phyloP scores from a whole-genome alignment of 192 early-diverging fungal genomes.

The Coemansia sp. region DNA sequence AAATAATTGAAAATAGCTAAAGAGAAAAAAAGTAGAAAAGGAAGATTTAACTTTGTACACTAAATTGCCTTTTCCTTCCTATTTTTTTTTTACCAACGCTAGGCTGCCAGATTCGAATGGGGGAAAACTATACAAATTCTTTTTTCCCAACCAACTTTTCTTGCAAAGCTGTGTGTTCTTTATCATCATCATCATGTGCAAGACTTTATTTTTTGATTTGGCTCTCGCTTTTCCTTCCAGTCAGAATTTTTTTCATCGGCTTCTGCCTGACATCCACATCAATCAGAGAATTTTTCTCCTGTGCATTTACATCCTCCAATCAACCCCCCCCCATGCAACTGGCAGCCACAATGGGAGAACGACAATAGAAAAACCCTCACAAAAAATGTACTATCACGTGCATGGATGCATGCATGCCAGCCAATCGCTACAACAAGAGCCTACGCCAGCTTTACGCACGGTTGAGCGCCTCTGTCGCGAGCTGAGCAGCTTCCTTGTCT shows the following conservation, averaged over 20 bases:
- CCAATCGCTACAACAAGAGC: not conserved
- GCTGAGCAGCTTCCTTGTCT: slow-evolving; percentile 25
- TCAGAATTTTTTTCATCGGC: not conserved
- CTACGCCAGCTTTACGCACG: slow-evolving; percentile 12
- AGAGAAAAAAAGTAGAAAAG: slow-evolving; percentile 1
- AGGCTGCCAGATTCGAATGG: not conserved
- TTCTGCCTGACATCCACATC: not conserved
- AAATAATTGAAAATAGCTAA: slow-evolving; percentile 19
- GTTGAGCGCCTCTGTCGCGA: slow-evolving; percentile 26
- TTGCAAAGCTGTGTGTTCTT: too few species aligned
- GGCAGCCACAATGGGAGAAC: not conserved
- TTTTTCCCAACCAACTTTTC: not conserved
- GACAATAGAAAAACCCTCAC: not conserved
- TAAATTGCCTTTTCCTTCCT: not conserved
- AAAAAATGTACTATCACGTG: not conserved
- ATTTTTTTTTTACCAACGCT: not conserved
- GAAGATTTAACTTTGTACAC: not conserved
- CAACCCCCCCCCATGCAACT: not conserved
- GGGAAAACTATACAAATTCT: not conserved
- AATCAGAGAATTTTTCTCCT: slow-evolving; percentile 5
- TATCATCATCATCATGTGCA: not conserved
- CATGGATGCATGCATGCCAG: not conserved
- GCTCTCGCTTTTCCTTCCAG: not conserved
- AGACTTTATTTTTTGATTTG: not conserved
- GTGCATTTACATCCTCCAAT: not conserved